Percentiles rank a stretch among this genome's conserved stretches.
Evolutionary conservation across 768 basidiomycete genomes (phyloP).

Genomic region (Terana coerulea): DNA sequence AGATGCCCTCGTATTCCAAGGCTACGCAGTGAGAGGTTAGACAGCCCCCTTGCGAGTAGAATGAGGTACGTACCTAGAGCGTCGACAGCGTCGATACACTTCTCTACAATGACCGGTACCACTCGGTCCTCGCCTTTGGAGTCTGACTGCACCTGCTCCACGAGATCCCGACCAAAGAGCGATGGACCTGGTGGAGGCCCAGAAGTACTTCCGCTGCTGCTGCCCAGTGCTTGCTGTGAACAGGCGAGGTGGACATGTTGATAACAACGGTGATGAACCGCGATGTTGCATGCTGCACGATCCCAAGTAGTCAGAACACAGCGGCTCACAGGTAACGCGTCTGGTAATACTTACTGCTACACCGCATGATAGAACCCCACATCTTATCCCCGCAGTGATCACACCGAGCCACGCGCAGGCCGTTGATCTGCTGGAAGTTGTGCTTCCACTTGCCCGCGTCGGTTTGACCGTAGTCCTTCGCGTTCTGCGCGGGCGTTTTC

Average conservation of each 20-base stretch:
- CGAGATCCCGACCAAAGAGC: constrained; percentile 89
- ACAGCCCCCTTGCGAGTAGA: background rate
- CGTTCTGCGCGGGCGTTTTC: constrained; percentile 29
- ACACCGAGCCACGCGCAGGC: constrained; percentile 86
- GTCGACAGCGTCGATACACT: constrained; percentile 95
- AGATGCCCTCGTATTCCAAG: constrained; percentile 96
- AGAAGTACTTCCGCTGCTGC: constrained; percentile 26
- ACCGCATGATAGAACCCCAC: constrained; percentile 96
- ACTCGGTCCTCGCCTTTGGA: constrained; percentile 51
- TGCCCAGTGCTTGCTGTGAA: constrained; percentile 42
- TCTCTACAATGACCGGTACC: constrained; percentile 88
- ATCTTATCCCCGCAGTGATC: constrained; percentile 97
- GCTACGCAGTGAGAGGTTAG: constrained; percentile 38
- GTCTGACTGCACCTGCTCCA: constrained; percentile 78
- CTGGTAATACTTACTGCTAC: constrained; percentile 59
- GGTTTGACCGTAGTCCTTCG: constrained; percentile 36
- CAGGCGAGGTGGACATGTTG: constrained; percentile 66
- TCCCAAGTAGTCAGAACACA: background rate
- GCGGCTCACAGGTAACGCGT: background rate
- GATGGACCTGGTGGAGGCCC: constrained; percentile 45
- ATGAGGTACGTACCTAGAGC: constrained; percentile 53
- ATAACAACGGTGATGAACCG: constrained; percentile 85
- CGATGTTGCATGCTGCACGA: constrained; percentile 69
- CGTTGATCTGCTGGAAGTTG: constrained; percentile 84
- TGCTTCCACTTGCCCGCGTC: constrained; percentile 41